Conservation (phyloP, 129 eudicot genomes). For the Helianthus tuberosus region DNA sequence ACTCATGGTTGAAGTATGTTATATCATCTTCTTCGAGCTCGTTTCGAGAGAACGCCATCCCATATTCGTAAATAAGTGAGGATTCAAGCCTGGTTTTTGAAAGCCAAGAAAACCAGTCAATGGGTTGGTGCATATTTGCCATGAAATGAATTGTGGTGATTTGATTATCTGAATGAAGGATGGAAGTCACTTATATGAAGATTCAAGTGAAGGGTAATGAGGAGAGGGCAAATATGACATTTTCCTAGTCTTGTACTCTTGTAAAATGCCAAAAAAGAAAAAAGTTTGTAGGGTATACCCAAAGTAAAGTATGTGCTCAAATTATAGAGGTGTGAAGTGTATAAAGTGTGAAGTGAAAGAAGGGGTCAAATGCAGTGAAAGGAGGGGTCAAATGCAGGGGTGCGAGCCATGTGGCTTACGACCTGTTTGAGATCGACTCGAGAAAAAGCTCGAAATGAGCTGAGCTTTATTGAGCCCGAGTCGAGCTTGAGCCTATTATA, state of each 20-base stretch:
- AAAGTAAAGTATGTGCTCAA: not conserved
- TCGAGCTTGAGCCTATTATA: no score
- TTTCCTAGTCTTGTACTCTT: conserved; percentile 11
- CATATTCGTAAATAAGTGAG: conserved; percentile 73
- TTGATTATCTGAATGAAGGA: conserved; percentile 1
- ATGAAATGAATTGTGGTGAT: conserved; percentile 26
- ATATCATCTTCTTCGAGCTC: conserved; percentile 86
- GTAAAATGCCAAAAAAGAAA: not conserved
- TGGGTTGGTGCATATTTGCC: conserved; percentile 36
- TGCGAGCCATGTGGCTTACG: no score
- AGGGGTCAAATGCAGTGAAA: no score
- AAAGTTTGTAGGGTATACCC: not conserved
- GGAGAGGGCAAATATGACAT: conserved; percentile 22
- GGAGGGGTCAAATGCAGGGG: no score
- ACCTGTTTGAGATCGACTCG: no score
- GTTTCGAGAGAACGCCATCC: conserved; percentile 60
- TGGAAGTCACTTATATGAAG: conserved; percentile 26
- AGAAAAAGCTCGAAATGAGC: no score
- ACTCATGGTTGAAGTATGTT: conserved; percentile 81
- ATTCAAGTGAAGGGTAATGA: not conserved
- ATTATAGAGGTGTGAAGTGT: not conserved
- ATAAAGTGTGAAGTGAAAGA: no score
- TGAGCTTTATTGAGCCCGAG: no score
- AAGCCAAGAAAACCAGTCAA: conserved; percentile 94
- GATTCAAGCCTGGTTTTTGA: conserved; percentile 83